Percentiles rank a stretch among this genome's conserved stretches.
Evolutionary conservation across 352 stramenopile genomes (phyloP).

Genomic region (Nothophytophthora sp.): DNA sequence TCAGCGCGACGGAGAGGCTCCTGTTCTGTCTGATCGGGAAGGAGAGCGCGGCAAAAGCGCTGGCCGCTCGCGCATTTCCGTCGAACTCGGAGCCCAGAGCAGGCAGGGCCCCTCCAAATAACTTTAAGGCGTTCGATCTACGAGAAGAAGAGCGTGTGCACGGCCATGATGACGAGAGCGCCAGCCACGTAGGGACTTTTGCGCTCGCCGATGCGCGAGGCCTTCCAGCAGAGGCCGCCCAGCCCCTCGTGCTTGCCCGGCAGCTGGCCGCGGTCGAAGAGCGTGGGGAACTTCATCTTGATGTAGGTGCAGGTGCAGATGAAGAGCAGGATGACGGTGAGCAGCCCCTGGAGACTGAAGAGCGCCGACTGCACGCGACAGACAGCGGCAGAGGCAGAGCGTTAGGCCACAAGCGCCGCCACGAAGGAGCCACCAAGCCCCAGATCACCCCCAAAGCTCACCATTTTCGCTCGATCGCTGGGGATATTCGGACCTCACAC

Average conservation of each 20-base stretch:
- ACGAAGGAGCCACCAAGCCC: no score
- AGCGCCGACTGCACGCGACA: constrained; percentile 89
- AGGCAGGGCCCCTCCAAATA: no score
- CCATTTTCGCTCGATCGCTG: constrained; percentile 14
- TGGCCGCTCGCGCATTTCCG: no score
- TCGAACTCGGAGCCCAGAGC: no score
- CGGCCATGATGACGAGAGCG: constrained; percentile 86
- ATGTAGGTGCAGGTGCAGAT: constrained; percentile 98
- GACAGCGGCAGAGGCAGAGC: neutral
- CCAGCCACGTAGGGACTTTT: constrained; percentile 90
- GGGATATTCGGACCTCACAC: neutral
- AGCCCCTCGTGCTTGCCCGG: constrained; percentile 88
- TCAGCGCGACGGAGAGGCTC: no score
- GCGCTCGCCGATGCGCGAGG: constrained; percentile 90
- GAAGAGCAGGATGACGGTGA: constrained; percentile 96
- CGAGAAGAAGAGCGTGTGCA: constrained; percentile 93
- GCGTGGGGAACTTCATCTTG: constrained; percentile 93
- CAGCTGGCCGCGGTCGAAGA: constrained; percentile 92
- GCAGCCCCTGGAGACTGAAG: constrained; percentile 96
- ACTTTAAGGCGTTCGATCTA: constrained; percentile 15
- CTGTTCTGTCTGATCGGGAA: no score
- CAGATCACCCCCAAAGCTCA: constrained; percentile 3
- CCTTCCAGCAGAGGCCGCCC: constrained; percentile 92
- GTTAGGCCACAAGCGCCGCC: constrained; percentile 9
- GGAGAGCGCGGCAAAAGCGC: no score